Base-by-base conservation (phyloP, 1,284 basidiomycete genomes). In the Pholiota adiposa region DNA sequence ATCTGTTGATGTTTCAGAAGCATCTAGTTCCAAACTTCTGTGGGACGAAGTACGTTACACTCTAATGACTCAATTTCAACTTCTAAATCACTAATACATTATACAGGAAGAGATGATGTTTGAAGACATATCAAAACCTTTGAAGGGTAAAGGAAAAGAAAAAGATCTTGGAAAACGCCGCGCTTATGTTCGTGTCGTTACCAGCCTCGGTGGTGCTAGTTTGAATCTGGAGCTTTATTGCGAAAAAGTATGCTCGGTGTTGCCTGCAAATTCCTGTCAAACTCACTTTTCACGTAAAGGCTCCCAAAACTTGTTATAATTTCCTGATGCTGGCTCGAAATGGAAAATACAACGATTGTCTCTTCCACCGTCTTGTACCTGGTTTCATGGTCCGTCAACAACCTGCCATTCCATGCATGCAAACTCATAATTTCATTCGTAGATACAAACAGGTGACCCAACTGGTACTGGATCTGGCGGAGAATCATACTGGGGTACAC, bases 231-330 rank as follows among this genome's bases (percentile, higher is more conserved):
- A 99, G 74, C 79, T 99, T 14, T 96, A 91, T 70, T 96, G 93
- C 70, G 93, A 96, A 73, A 93, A 93, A 79, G 92, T 90, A 38
- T 19, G 43, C 25, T 8, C n/a, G 7, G n/a, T 19, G 27, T 16
- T 38, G 54, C 19, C 6, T 14, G 19, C 31, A 11, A 25, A 6
- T 11, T 11, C 7, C 31, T n/a, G 44, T 31, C 6, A 56, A 9
- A 14, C 43, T 23, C 11, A 54, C 43, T 19, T 11, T 21, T 34
- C 23, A 31, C 21, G 31, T 38, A 7, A 59, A 95, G 87, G 97
- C 96, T 5, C 97, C 97, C 0, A 96, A 97, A 77, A 98, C 97
- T 0, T 97, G 96, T 69, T 99, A 98, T 75, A 99, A 99, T 75
- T 99, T 98, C 75, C 77, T 99, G 18, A 92, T 92, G 88, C 83